Conservation (phyloP, 192 early-diverging fungal species). For the Coemansia sp. region DNA sequence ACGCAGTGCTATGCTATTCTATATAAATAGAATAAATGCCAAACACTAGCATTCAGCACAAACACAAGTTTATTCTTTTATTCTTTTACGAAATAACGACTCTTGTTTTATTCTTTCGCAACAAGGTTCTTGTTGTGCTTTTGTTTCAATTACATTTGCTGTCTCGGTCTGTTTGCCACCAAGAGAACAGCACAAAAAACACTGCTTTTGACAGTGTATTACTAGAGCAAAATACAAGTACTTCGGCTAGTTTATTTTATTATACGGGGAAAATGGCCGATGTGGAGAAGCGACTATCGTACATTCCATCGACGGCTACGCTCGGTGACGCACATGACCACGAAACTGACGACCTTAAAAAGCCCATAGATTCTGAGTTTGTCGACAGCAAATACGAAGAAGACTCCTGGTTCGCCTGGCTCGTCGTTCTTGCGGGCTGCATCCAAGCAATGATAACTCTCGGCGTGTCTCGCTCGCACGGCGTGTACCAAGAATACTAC, state of each 20-base stretch:
- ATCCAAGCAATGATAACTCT: conserved; percentile 45
- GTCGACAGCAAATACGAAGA: conserved; percentile 6
- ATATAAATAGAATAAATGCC: no score
- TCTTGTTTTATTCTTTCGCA: background rate
- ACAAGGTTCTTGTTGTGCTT: background rate
- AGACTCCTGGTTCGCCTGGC: conserved; percentile 44
- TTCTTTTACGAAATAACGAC: background rate
- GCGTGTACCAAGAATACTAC: conserved; percentile 53
- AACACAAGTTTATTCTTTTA: background rate
- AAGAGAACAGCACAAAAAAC: background rate
- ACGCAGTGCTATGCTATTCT: no score
- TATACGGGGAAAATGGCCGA: background rate
- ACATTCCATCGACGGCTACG: background rate
- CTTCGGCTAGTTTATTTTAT: no score
- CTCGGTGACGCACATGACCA: background rate
- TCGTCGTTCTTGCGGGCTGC: conserved; percentile 39
- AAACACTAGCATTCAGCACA: no score
- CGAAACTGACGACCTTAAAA: background rate
- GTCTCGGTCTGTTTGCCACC: background rate
- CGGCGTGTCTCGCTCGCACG: conserved; percentile 44
- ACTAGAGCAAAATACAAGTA: background rate
- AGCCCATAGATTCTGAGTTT: conserved; percentile 4
- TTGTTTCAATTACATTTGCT: background rate
- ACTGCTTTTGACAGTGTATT: background rate
- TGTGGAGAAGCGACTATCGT: background rate